Conservation (phyloP, 495 filamentous ascomycete species). For the Neurospora discreta region DNA sequence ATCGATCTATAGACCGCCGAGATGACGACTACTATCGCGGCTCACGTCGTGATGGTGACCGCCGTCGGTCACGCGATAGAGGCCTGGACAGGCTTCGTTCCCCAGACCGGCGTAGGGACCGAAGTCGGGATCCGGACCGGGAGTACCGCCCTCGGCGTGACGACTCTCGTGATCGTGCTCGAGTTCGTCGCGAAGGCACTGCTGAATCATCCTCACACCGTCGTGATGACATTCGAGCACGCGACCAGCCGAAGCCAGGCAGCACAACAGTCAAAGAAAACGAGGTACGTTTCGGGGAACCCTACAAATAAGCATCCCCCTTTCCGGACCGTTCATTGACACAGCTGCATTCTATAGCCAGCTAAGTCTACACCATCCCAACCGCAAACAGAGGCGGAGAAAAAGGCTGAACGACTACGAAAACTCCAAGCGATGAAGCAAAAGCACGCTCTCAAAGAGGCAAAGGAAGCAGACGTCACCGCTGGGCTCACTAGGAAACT, state of each 20-base stretch:
- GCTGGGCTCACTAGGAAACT: constrained; percentile 53
- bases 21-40: constrained; percentile 58
- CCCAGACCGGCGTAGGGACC: constrained; percentile 27
- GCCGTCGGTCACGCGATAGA: constrained; percentile 52
- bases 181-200: constrained; percentile 62
- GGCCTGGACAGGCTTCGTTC: constrained; percentile 37
- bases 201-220: constrained; percentile 61
- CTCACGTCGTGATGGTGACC: constrained; percentile 36
- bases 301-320: not conserved
- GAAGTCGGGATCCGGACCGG: constrained; percentile 50
- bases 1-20: constrained; percentile 63
- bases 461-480: constrained; percentile 60
- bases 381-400: constrained; percentile 63
- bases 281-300: constrained; percentile 37
- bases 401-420: constrained; percentile 72
- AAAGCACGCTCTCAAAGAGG: constrained; percentile 71
- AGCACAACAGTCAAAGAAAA: constrained; percentile 29
- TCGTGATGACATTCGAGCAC: constrained; percentile 53
- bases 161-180: constrained; percentile 62
- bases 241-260: constrained; percentile 33
- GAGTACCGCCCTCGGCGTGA: constrained; percentile 69
- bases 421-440: constrained; percentile 88
- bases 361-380: constrained; percentile 42
- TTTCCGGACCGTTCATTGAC: constrained; percentile 9
- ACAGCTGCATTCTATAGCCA: constrained; percentile 17